Base-by-base conservation (phyloP, 129 eudicot species). In the carrot (Daucus carota) region DNA sequence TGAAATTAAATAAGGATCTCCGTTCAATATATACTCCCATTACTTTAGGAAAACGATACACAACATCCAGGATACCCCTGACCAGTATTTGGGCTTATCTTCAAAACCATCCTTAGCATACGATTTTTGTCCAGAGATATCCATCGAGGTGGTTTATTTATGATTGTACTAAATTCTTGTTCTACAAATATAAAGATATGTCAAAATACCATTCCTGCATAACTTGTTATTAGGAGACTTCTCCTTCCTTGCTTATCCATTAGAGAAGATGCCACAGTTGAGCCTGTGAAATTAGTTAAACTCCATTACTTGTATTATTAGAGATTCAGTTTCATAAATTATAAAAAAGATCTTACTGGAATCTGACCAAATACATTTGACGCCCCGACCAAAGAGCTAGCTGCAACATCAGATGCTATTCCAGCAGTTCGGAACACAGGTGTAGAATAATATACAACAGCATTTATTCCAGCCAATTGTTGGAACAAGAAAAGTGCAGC, bases 391-490 rank as follows among this genome's bases (percentile, higher is more conserved):
- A 94, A 81, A 83, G 99, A 96, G 85, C 99, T 94, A 78, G 99
- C 99, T 68, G 97, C 97, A 84, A 94, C 94, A 80, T 91, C 99
- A 78, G 97, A 94, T 68, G 87, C 77, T 79, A 94, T 85, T 69
- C 97, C 99, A 75, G 97, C 97, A 73, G 86, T 89, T 20, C 92
- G 93, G 87, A 94, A 94, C 28, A 94, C 96, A 6, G 99, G 79
- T 54, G 99, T 94, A 24, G 99, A 94, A 81, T 89, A 94, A 76
- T 89, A 94, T 4, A 94, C 97, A 44, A 94, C 97, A 44, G 97
- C 99, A 71, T 94, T 94, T 78, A 94, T 94, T 71, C 99, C 99
- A 59, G 99, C 97, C 79, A 94, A 80, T 83, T 94, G 99, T 86
- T 94, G 99, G 76, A 94, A 85, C 88, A 94, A 82, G 85, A 94